phyloP scores from a whole-genome alignment of 140 eudicot species.

The Oenanthe javanica region DNA sequence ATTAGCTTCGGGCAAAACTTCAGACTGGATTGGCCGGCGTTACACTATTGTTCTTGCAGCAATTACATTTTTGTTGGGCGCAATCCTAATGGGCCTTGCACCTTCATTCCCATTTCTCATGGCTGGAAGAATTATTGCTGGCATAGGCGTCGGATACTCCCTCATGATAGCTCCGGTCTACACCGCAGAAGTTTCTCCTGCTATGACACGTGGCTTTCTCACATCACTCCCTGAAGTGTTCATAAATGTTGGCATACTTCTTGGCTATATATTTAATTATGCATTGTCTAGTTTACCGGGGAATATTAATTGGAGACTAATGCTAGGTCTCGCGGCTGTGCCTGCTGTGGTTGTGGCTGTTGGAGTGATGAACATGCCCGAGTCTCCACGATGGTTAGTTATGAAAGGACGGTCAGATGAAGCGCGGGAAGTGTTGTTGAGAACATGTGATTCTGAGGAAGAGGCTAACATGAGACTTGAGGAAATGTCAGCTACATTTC shows the following conservation, averaged over 20 bases:
- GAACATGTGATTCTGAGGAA: conserved; percentile 36
- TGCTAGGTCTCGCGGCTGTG: conserved; percentile 70
- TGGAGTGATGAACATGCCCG: conserved; percentile 74
- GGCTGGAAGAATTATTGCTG: conserved; percentile 77
- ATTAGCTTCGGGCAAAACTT: conserved; percentile 68
- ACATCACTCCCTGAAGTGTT: conserved; percentile 81
- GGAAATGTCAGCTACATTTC: conserved; percentile 44
- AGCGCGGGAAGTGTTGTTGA: conserved; percentile 33
- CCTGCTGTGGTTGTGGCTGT: conserved; percentile 49
- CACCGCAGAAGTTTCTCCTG: conserved; percentile 77
- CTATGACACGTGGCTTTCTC: conserved; percentile 74
- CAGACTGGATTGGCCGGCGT: conserved; percentile 72
- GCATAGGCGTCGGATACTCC: conserved; percentile 82
- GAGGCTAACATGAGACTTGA: conserved; percentile 54
- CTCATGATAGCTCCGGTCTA: conserved; percentile 93
- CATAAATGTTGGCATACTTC: conserved; percentile 57
- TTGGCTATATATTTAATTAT: conserved; percentile 55
- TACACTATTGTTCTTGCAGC: conserved; percentile 78
- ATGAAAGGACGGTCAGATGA: conserved; percentile 54
- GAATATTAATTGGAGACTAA: conserved; percentile 54
- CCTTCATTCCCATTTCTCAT: conserved; percentile 52
- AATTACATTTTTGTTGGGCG: conserved; percentile 53
- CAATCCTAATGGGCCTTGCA: conserved; percentile 79
- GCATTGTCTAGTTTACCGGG: conserved; percentile 41
- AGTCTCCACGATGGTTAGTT: conserved; percentile 88